Percentiles rank a stretch among this genome's conserved stretches.
Evolutionary conservation across 768 basidiomycete species (phyloP).

Genomic region (Serendipita vermifera): DNA sequence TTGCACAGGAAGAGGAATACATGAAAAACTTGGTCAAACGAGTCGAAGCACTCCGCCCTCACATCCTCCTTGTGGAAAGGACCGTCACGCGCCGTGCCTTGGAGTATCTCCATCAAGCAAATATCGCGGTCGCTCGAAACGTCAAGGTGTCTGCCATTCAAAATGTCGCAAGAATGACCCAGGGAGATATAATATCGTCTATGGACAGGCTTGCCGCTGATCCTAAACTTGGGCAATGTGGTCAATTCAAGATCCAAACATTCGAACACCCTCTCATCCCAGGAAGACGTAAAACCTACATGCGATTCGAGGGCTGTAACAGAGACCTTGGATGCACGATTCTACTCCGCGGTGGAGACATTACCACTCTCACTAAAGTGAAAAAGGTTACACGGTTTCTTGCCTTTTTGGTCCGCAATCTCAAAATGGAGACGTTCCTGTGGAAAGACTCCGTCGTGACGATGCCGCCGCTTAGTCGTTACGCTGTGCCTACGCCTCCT

Average conservation of each 20-base stretch:
- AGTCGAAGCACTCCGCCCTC: constrained; percentile 82
- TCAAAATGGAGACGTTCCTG: constrained; percentile 87
- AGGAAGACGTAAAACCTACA: constrained; percentile 87
- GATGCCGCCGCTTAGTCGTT: constrained; percentile 48
- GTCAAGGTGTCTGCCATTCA: constrained; percentile 82
- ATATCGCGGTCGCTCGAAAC: constrained; percentile 79
- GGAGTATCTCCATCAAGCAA: constrained; percentile 69
- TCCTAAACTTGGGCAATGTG: constrained; percentile 79
- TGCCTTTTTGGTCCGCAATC: constrained; percentile 80
- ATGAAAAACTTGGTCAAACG: constrained; percentile 76
- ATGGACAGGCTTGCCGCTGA: constrained; percentile 88
- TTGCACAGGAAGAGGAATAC: constrained; percentile 88
- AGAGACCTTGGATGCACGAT: constrained; percentile 91
- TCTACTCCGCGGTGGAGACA: constrained; percentile 74
- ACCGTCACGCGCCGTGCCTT: constrained; percentile 84
- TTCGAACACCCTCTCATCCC: constrained; percentile 91
- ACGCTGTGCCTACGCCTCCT: constrained; percentile 44
- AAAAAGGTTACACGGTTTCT: constrained; percentile 91
- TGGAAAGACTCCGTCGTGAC: constrained; percentile 83
- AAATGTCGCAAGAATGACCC: constrained; percentile 85
- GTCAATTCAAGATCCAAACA: constrained; percentile 76
- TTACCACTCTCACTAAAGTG: constrained; percentile 65
- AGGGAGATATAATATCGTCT: constrained; percentile 87
- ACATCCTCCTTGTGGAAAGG: constrained; percentile 83
- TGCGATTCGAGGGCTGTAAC: constrained; percentile 96